These are phyloP conservation scores for Xylaria longipes DNA, from an alignment of 495 filamentous ascomycete species.

Conservation along the genomic window DNA sequence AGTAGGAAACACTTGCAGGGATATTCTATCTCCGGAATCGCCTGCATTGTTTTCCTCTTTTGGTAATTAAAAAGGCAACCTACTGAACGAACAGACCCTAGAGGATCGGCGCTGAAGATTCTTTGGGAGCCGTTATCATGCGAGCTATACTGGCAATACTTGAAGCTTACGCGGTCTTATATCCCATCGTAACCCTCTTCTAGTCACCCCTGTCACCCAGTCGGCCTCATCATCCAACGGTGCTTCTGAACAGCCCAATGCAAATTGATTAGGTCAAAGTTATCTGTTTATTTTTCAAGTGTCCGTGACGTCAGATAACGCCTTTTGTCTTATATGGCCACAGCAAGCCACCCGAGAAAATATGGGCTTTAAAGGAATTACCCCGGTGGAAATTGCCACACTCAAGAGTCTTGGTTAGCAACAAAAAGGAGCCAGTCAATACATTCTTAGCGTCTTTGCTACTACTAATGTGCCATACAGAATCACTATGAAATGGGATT, in stretches of 20 bases:
- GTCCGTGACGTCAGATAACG: background rate
- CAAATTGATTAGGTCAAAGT: background rate
- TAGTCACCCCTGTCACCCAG: background rate
- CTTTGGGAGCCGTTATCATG: too few relatives aligned
- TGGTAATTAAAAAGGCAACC: background rate
- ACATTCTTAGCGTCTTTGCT: background rate
- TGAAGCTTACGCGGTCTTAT: background rate
- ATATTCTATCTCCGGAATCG: background rate
- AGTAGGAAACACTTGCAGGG: background rate
- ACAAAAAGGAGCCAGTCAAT: slow-evolving; percentile 4
- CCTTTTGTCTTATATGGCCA: background rate
- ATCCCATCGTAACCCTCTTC: background rate
- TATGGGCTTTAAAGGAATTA: background rate
- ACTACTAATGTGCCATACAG: background rate
- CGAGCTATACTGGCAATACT: too few relatives aligned
- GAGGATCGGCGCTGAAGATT: background rate
- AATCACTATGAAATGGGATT: slow-evolving; percentile 9
- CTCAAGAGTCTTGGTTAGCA: background rate
- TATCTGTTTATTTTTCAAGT: background rate
- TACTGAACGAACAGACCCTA: background rate
- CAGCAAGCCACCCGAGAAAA: background rate
- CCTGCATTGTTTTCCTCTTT: background rate
- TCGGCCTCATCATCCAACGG: background rate
- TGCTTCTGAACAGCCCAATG: background rate
- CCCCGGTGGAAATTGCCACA: background rate